These are phyloP conservation scores for Heliosperma pusillum DNA, from an alignment of 148 eudicot species.

Conservation along the genomic window DNA sequence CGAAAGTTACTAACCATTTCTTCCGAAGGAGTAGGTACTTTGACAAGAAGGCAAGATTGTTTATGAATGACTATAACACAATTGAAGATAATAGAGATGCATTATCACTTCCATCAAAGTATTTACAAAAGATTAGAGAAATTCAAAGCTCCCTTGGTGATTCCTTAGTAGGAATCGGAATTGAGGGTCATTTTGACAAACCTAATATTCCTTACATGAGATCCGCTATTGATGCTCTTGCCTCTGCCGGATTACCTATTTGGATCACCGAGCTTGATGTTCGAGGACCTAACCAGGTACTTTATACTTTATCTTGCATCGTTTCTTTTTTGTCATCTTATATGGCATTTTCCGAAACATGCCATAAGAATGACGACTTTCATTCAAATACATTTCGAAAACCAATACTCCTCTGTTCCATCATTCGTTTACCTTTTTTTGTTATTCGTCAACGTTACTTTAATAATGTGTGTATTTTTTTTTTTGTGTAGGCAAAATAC, in stretches of 20 bases:
- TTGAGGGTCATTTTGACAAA: conserved; percentile 38
- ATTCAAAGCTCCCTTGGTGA: conserved; percentile 13
- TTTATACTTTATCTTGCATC: too few species aligned
- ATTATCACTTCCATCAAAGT: conserved; percentile 36
- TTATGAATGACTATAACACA: conserved; percentile 60
- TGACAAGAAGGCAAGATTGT: conserved; percentile 37
- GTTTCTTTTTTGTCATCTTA: too few species aligned
- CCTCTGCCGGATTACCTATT: conserved; percentile 34
- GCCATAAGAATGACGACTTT: too few species aligned
- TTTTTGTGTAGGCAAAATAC: conserved; percentile 22
- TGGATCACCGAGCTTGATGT: conserved; percentile 64
- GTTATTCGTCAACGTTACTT: too few species aligned
- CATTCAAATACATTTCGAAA: too few species aligned
- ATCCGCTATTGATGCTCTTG: conserved; percentile 45
- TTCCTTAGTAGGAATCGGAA: conserved; percentile 43
- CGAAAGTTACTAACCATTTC: conserved; percentile 36
- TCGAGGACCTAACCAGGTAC: conserved; percentile 43
- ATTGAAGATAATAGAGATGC: conserved; percentile 38
- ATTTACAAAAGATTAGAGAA: conserved; percentile 35
- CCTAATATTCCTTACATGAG: conserved; percentile 55
- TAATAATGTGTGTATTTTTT: too few species aligned
- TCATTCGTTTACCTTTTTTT: too few species aligned
- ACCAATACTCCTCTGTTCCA: too few species aligned
- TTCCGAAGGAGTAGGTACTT: conserved; percentile 34
- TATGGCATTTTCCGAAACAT: too few species aligned